Evolutionary conservation across 208 protist genomes (phyloP), one percentile per base, ranked within the genome.

Genomic region (Crithidia acanthocephali): DNA sequence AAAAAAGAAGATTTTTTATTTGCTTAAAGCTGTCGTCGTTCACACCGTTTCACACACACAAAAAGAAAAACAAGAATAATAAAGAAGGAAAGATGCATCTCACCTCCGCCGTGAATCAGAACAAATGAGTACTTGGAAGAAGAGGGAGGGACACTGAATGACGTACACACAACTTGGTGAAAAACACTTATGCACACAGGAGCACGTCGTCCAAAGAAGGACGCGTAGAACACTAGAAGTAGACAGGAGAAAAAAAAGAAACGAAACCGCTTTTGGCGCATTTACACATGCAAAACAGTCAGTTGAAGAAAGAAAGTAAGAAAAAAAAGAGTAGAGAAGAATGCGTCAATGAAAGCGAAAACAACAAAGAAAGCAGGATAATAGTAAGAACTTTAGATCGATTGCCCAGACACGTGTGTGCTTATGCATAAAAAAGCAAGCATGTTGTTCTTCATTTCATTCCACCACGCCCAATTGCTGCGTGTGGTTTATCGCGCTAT

Each of bases 31-130:
- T 53, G 48, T 18, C 18, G 7, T 53, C 7, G 5, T 11, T 28
- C 48, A 53, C 48, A 53, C 48, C 48, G 9, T 5, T 15, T 53
- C 23, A 25, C 57, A 62, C 59, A 68, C 35, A 58, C 58, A 59
- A 52, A 25, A 60, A 40, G 8, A 45, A 23, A 45, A 40, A 60
- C 16, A 60, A 11, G 33, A 40, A 18, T 2, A 40, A n/a, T 25
- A 23, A 45, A 45, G 27, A 60, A 45, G 11, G 45, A 60, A 58
- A 11, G n/a, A 23, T 9, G 52, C 11, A 28, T 37, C 20, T 16
- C 4, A 23, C 2, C 6, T 53, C 3, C 44, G 13, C 44, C 18
- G 44, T 40, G 8, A 40, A 40, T 13, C 13, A 48, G 44, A n/a
- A n/a, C 18, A n/a, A 4, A 42, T 13, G 13, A n/a, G 18, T n/a